Evolutionary conservation across 1,139 yeast genomes (phyloP), one percentile per base, ranked within the genome.

Genomic region (Torulaspora globosa): DNA sequence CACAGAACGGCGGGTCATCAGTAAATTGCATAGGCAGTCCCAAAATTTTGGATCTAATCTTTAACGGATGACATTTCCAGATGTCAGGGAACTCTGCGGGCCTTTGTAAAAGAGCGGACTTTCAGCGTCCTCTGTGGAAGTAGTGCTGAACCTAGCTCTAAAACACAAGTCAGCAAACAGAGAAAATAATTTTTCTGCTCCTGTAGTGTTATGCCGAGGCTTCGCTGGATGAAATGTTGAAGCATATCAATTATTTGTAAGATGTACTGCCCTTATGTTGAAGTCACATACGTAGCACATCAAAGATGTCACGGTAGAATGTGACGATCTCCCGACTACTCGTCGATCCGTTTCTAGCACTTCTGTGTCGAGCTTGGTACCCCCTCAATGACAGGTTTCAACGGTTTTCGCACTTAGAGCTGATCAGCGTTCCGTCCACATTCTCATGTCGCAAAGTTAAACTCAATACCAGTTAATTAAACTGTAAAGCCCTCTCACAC

Each of bases 61-160:
- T 51, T 29, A 68, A 53, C 0, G 75, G 72, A 58, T 78, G 82
- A 8, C 53, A 47, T 2, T 29, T 7, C 71, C 72, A 60, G 50
- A 55, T 50, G 36, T 53, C 41, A 60, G 69, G 52, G 30, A 53
- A 54, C 36, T 62, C 65, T 1, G 67, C 62, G 24, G 58, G 50
- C 38, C 63, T 67, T 39, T 54, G 57, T 15, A 61, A 33, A 10
- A 51, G 36, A 37, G 68, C 68, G 14, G 59, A 12, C 65, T 66
- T 9, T 60, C 65, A 7, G 68, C 57, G 21, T 81, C 87, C 35
- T 78, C 84, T 0, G 85, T 80, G 4, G 78, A 39, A 74, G 73
- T 54, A 84, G 67, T 0, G 90, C 88, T 48, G 79, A 82, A 0
- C 89, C 92, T 11, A 86, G 67, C 47, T 83, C 86, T 16, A 73